These are phyloP conservation scores for Halteria grandinella DNA, from an alignment of 73 alveolate genomes.

Conservation along the genomic window DNA sequence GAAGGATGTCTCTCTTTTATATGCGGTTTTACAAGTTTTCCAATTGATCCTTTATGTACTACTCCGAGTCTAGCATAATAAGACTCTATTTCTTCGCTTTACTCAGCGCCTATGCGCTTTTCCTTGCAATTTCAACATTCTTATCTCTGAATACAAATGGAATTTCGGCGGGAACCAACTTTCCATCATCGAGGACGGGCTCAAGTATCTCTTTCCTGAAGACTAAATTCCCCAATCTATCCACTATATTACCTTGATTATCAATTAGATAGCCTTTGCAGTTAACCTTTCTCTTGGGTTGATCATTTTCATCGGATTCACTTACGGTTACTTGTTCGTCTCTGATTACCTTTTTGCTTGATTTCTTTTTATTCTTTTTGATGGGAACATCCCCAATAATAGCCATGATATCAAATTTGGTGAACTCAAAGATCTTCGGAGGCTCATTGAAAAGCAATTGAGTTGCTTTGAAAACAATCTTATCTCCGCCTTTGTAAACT, in stretches of 20 bases:
- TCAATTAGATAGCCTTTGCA: constrained; percentile 34
- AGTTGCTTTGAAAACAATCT: constrained; percentile 28
- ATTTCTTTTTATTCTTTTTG: not conserved
- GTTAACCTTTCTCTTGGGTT: constrained; percentile 37
- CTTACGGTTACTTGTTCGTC: no score
- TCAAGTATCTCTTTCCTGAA: constrained; percentile 32
- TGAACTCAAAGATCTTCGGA: constrained; percentile 31
- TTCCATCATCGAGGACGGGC: no score
- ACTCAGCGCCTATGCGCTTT: no score
- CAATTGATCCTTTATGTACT: no score
- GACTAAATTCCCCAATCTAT: constrained; percentile 32
- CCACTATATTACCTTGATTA: constrained; percentile 39
- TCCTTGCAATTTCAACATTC: no score
- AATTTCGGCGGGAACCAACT: no score
- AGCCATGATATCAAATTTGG: not conserved
- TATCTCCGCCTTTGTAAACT: constrained; percentile 7
- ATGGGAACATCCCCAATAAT: constrained; percentile 17
- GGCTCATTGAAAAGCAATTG: constrained; percentile 44
- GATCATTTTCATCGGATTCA: constrained; percentile 36
- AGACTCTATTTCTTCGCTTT: no score
- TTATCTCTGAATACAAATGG: no score
- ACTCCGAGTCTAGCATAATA: no score
- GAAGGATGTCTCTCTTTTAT: no score
- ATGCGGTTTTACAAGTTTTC: no score
- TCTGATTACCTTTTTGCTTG: no score